Evolutionary conservation across 306 rosid species (phyloP).

Genomic region (Sophora flavescens): DNA sequence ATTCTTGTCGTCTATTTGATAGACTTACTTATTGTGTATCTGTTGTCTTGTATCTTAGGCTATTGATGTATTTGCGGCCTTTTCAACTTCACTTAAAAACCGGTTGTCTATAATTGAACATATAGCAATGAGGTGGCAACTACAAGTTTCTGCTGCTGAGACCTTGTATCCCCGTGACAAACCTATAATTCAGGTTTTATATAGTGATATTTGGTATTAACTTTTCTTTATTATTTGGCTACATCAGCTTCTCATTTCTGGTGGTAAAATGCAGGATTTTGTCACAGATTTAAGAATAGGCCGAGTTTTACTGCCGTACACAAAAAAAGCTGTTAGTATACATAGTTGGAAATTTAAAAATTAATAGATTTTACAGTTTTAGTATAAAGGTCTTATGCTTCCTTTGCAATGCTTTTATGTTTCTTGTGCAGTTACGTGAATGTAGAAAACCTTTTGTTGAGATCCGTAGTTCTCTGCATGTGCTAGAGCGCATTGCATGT

Average conservation of each 20-base stretch:
- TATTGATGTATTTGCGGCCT: constrained; percentile 87
- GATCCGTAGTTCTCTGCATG: constrained; percentile 76
- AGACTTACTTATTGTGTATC: constrained; percentile 23
- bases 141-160: constrained; percentile 63
- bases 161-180: constrained; percentile 71
- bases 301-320: constrained; percentile 66
- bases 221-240: constrained; percentile 30
- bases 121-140: constrained; percentile 73
- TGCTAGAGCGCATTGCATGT: constrained; percentile 82
- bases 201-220: constrained; percentile 10
- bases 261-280: constrained; percentile 66
- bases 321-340: constrained; percentile 63
- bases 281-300: constrained; percentile 68
- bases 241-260: constrained; percentile 49
- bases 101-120: constrained; percentile 76
- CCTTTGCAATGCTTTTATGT: constrained; percentile 41
- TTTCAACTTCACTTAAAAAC: constrained; percentile 65
- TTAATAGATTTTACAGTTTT: constrained; percentile 14
- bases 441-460: constrained; percentile 70
- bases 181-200: constrained; percentile 76
- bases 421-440: constrained; percentile 57
- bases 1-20: not conserved
- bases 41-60: constrained; percentile 66
- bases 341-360: constrained; percentile 12
- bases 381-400: constrained; percentile 10